These are phyloP conservation scores for Quercus agrifolia DNA, from an alignment of 306 rosid species.

Conservation along the genomic window DNA sequence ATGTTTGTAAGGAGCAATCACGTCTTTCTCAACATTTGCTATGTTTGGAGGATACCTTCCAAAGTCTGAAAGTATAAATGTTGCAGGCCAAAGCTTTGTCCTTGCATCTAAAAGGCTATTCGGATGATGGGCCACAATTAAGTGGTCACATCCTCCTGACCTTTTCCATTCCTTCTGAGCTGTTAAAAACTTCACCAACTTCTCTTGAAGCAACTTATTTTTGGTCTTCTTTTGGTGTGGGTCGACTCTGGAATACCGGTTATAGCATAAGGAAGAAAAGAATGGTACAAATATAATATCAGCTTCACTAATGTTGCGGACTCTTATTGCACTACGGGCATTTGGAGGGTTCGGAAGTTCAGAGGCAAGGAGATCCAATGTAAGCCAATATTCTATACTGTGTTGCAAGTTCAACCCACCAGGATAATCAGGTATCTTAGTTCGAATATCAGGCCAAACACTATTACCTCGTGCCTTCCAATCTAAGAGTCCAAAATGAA, in stretches of 20 bases:
- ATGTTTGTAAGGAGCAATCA: conserved; percentile 82
- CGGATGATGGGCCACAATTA: conserved; percentile 84
- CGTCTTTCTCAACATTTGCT: conserved; percentile 81
- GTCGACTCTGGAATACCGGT: conserved; percentile 40
- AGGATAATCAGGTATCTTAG: conserved; percentile 49
- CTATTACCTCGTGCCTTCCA: conserved; percentile 42
- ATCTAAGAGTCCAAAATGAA: conserved; percentile 69
- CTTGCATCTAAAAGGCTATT: conserved; percentile 80
- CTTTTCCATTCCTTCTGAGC: conserved; percentile 65
- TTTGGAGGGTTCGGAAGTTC: conserved; percentile 40
- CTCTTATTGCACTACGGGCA: conserved; percentile 42
- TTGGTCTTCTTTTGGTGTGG: conserved; percentile 41
- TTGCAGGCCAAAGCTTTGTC: conserved; percentile 61
- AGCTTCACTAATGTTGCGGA: conserved; percentile 59
- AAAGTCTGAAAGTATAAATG: conserved; percentile 72
- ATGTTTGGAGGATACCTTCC: conserved; percentile 79
- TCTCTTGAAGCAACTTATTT: conserved; percentile 57
- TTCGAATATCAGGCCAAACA: conserved; percentile 69
- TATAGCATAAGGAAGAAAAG: conserved; percentile 72
- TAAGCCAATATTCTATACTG: conserved; percentile 85
- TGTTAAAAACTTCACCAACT: conserved; percentile 47
- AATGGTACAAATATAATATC: conserved; percentile 74
- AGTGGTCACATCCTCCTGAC: conserved; percentile 72
- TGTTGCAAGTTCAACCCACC: conserved; percentile 80
- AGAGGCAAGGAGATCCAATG: conserved; percentile 72